Percentiles rank a stretch among this genome's conserved stretches.
Evolutionary conservation across 2,329 filamentous ascomycete species (phyloP).

Genomic region (Podosphaera leucotricha): DNA sequence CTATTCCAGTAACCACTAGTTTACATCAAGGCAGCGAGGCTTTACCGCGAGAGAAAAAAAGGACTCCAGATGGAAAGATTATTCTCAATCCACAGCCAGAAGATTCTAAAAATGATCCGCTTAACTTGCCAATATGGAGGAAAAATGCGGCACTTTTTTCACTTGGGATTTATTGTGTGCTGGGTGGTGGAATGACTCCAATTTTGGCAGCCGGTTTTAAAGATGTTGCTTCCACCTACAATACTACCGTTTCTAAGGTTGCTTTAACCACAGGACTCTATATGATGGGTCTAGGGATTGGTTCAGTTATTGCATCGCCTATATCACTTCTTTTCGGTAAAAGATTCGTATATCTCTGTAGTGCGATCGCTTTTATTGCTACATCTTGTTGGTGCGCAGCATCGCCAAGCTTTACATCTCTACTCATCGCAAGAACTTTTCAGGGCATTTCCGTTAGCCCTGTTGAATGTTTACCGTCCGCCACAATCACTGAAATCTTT

Average conservation of each 20-base stretch:
- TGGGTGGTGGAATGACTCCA: constrained; percentile 82
- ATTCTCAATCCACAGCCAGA: constrained; percentile 84
- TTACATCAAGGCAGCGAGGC: constrained; percentile 4
- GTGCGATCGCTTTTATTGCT: constrained; percentile 52
- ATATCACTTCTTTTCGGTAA: constrained; percentile 85
- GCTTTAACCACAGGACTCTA: constrained; percentile 76
- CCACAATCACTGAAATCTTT: constrained; percentile 89
- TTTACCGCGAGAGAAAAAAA: constrained; percentile 32
- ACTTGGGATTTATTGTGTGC: constrained; percentile 76
- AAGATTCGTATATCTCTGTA: constrained; percentile 64
- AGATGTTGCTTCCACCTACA: constrained; percentile 44
- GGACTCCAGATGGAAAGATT: constrained; percentile 56
- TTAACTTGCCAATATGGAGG: constrained; percentile 75
- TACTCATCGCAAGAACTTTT: constrained; percentile 62
- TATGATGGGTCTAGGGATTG: constrained; percentile 80
- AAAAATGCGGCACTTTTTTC: constrained; percentile 59
- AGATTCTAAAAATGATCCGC: constrained; percentile 68
- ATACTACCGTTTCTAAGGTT: constrained; percentile 46
- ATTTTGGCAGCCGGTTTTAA: constrained; percentile 76
- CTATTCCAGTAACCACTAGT: constrained; percentile 24
- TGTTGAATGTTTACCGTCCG: constrained; percentile 77
- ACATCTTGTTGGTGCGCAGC: constrained; percentile 66
- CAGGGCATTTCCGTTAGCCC: constrained; percentile 75
- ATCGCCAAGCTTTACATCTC: constrained; percentile 58
- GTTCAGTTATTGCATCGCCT: constrained; percentile 63